phyloP scores from a whole-genome alignment of 1,284 basidiomycete genomes.

The Mycosarcoma mackinlayi region DNA sequence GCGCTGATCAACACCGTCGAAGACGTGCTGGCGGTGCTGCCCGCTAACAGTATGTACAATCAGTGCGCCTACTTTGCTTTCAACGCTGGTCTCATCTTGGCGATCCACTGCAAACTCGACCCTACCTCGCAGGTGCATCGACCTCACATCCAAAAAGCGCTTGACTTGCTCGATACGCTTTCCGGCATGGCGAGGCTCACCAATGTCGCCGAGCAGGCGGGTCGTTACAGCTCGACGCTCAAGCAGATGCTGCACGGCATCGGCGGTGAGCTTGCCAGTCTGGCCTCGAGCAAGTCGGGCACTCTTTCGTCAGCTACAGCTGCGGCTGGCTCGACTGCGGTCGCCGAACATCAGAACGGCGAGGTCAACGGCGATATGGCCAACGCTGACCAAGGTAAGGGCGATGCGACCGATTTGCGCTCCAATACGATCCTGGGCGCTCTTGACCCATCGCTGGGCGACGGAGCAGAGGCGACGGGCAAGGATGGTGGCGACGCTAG shows the following conservation, averaged over 20 bases:
- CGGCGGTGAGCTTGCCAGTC: constrained; percentile 29
- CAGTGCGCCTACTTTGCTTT: constrained; percentile 54
- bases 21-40: constrained; percentile 38
- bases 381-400: constrained; percentile 7
- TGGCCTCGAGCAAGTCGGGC: constrained; percentile 24
- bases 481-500: constrained; percentile 11
- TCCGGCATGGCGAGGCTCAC: constrained; percentile 40
- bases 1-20: constrained; percentile 51
- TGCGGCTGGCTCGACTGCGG: not conserved
- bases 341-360: constrained; percentile 16
- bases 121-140: constrained; percentile 45
- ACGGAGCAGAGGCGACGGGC: constrained; percentile 2
- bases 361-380: constrained; percentile 1
- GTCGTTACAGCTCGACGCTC: constrained; percentile 53
- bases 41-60: constrained; percentile 51
- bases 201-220: constrained; percentile 58
- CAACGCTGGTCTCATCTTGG: constrained; percentile 54
- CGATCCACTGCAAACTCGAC: constrained; percentile 52
- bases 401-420: constrained; percentile 8
- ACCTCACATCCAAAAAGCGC: constrained; percentile 55
- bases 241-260: constrained; percentile 50
- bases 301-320: constrained; percentile 15
- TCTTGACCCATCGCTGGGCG: constrained; percentile 32
- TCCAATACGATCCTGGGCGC: constrained; percentile 24
- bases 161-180: constrained; percentile 47